These are phyloP conservation scores for Fusarium albidum DNA, from an alignment of 2,329 filamentous ascomycete species.

Conservation along the genomic window DNA sequence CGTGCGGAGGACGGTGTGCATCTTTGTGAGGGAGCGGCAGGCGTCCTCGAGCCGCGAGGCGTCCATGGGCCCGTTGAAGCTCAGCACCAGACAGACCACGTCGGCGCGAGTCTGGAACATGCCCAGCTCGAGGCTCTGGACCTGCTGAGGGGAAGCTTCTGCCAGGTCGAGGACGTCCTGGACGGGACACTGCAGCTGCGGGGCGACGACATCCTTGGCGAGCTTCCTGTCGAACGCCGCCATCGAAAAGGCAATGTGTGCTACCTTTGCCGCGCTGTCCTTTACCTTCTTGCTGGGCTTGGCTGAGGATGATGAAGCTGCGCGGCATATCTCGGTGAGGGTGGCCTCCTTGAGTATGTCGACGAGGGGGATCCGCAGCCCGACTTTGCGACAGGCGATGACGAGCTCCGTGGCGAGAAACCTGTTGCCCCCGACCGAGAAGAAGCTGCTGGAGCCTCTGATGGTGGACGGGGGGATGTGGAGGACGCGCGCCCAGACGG, in stretches of 20 bases:
- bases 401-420: conserved; percentile 55
- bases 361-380: conserved; percentile 51
- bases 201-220: conserved; percentile 51
- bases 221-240: conserved; percentile 45
- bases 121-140: conserved; percentile 56
- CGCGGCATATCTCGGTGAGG: conserved; percentile 56
- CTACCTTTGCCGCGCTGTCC: not conserved
- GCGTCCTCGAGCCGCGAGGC: conserved; percentile 55
- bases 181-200: conserved; percentile 52
- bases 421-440: conserved; percentile 56
- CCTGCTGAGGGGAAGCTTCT: conserved; percentile 58
- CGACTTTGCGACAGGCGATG: conserved; percentile 52
- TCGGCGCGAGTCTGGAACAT: conserved; percentile 55
- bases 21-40: conserved; percentile 52
- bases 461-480: conserved; percentile 50
- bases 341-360: conserved; percentile 53
- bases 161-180: conserved; percentile 56
- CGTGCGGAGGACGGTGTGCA: conserved; percentile 63
- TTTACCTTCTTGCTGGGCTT: conserved; percentile 15
- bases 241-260: not conserved
- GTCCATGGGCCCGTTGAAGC: conserved; percentile 54
- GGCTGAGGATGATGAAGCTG: conserved; percentile 34
- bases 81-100: conserved; percentile 58
- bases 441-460: conserved; percentile 53
- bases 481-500: conserved; percentile 57